Conservation (phyloP, 2,329 filamentous ascomycete genomes). For the Fusarium agapanthi region DNA sequence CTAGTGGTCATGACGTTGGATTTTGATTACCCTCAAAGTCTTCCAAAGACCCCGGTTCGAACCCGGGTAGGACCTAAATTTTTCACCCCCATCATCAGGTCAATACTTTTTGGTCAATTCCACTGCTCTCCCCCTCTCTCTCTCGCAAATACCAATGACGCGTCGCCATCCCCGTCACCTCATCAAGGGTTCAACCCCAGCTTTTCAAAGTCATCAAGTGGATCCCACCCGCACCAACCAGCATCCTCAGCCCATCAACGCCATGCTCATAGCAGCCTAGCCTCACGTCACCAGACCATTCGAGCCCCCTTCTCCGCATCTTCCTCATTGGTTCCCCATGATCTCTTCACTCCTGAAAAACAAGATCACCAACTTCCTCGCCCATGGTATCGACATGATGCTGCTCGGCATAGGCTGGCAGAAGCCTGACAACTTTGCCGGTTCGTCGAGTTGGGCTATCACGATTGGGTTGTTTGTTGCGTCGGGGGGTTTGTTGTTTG, state of each 20-base stretch:
- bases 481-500: slow-evolving; percentile 73
- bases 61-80: slow-evolving; percentile 25
- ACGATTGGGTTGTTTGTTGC: slow-evolving; percentile 77
- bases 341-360: neutral
- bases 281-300: neutral
- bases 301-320: neutral
- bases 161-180: neutral
- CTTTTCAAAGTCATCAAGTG: neutral
- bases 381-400: slow-evolving; percentile 55
- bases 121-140: neutral
- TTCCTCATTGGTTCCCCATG: neutral
- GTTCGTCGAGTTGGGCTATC: slow-evolving; percentile 75
- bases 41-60: slow-evolving; percentile 28
- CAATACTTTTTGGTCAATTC: neutral
- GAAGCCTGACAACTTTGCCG: slow-evolving; percentile 78
- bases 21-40: slow-evolving; percentile 8
- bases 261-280: neutral
- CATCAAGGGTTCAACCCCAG: slow-evolving; percentile 2
- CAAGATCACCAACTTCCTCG: neutral
- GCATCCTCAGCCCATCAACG: neutral
- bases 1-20: slow-evolving; percentile 29
- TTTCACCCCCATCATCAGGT: neutral
- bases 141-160: neutral
- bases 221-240: neutral
- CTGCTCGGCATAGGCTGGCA: slow-evolving; percentile 74